Evolutionary conservation across 176 grass and related monocot species (phyloP).

Genomic region (Secale cereale): DNA sequence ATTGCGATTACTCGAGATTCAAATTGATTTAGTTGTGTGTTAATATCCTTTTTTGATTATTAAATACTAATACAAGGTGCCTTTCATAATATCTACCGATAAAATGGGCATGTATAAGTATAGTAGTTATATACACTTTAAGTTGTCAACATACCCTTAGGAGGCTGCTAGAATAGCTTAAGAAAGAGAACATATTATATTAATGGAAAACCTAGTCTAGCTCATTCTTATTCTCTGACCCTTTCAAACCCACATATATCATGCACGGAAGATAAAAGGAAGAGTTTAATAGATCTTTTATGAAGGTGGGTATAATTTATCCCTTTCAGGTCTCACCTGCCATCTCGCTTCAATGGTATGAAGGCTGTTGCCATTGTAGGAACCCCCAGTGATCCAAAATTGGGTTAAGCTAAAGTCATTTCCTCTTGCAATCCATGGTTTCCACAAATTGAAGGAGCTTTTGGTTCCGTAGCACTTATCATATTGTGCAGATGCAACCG

Average conservation of each 20-base stretch:
- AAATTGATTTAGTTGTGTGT: not conserved
- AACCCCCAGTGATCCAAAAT: not conserved
- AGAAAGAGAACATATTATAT: not conserved
- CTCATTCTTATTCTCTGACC: not conserved
- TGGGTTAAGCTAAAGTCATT: not conserved
- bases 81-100: not conserved
- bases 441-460: not conserved
- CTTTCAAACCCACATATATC: not conserved
- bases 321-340: not conserved
- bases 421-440: not conserved
- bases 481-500: not conserved
- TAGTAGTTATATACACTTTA: too few species aligned
- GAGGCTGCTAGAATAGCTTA: not conserved
- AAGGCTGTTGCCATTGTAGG: not conserved
- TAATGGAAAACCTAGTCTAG: not conserved
- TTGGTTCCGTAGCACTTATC: not conserved
- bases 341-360: not conserved
- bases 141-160: too few species aligned
- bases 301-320: not conserved
- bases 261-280: not conserved
- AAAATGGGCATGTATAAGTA: not conserved
- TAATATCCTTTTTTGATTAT: not conserved
- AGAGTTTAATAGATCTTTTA: not conserved
- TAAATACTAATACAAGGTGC: not conserved
- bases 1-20: too few species aligned